These are phyloP conservation scores for Pyricularia pennisetigena DNA, from an alignment of 2,329 filamentous ascomycete species.

Conservation along the genomic window DNA sequence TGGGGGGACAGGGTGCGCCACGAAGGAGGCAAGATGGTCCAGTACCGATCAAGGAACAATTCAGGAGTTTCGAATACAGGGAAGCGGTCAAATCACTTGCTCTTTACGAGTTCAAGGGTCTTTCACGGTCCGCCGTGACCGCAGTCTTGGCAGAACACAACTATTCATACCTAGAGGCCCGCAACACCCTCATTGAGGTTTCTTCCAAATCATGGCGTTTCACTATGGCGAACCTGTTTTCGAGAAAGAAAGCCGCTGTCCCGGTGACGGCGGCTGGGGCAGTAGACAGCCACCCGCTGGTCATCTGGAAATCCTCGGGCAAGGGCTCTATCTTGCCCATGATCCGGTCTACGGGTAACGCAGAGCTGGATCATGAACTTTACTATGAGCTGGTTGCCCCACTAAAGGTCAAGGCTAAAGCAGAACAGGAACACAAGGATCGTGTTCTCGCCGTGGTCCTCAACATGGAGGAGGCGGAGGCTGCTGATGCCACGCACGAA, in stretches of 20 bases:
- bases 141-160: slow-evolving; percentile 75
- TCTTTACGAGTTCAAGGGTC: slow-evolving; percentile 65
- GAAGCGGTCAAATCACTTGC: slow-evolving; percentile 58
- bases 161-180: slow-evolving; percentile 64
- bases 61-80: slow-evolving; percentile 58
- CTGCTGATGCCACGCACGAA: slow-evolving; percentile 48
- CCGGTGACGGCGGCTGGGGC: slow-evolving; percentile 31
- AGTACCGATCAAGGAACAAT: slow-evolving; percentile 53
- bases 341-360: slow-evolving; percentile 54
- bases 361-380: slow-evolving; percentile 53
- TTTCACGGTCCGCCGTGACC: slow-evolving; percentile 64
- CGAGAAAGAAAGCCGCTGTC: slow-evolving; percentile 35
- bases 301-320: slow-evolving; percentile 49
- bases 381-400: slow-evolving; percentile 47
- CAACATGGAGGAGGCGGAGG: slow-evolving; percentile 50
- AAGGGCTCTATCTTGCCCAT: slow-evolving; percentile 48
- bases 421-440: slow-evolving; percentile 39
- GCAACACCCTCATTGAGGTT: slow-evolving; percentile 58
- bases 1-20: background rate
- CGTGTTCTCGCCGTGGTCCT: slow-evolving; percentile 39
- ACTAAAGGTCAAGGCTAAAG: slow-evolving; percentile 32
- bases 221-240: slow-evolving; percentile 60
- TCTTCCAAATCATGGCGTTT: slow-evolving; percentile 71
- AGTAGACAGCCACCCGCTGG: slow-evolving; percentile 50
- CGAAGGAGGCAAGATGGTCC: background rate